phyloP scores from a whole-genome alignment of 192 early-diverging fungal genomes.

The Rhizophagus sp. region DNA sequence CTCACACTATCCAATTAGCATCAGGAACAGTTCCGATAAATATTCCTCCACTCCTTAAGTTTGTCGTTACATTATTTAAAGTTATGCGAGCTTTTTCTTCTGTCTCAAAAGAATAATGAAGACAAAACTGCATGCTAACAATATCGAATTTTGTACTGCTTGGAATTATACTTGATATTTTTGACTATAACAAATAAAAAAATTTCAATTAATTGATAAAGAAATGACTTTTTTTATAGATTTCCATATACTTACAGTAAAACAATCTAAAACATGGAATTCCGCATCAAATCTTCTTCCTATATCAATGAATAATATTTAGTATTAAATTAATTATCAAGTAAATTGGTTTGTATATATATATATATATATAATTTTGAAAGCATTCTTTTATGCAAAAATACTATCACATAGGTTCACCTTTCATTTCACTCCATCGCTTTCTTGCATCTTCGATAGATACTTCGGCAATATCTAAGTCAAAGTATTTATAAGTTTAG shows the following conservation, averaged over 20 bases:
- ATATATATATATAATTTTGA: neutral
- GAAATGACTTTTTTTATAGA: neutral
- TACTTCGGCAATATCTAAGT: conserved; percentile 25
- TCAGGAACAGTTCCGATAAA: conserved; percentile 96
- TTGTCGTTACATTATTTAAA: conserved; percentile 74
- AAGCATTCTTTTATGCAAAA: too few relatives aligned
- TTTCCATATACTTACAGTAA: conserved; percentile 48
- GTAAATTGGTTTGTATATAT: too few relatives aligned
- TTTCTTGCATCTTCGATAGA: conserved; percentile 14
- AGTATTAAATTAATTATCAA: neutral
- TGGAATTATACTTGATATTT: neutral
- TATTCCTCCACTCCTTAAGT: conserved; percentile 70
- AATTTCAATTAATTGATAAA: neutral
- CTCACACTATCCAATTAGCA: conserved; percentile 84
- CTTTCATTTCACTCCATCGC: conserved; percentile 4
- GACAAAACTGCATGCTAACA: conserved; percentile 94
- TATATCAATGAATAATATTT: neutral
- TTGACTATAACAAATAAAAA: conserved; percentile 12
- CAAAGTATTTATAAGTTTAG: neutral
- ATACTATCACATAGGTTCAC: neutral
- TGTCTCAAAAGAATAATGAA: conserved; percentile 93
- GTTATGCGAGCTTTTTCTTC: conserved; percentile 81
- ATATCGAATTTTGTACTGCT: conserved; percentile 67
- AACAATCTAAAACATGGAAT: conserved; percentile 90
- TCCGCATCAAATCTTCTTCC: conserved; percentile 65